phyloP scores from a whole-genome alignment of 2,329 filamentous ascomycete genomes.

The Colletotrichum salicis region DNA sequence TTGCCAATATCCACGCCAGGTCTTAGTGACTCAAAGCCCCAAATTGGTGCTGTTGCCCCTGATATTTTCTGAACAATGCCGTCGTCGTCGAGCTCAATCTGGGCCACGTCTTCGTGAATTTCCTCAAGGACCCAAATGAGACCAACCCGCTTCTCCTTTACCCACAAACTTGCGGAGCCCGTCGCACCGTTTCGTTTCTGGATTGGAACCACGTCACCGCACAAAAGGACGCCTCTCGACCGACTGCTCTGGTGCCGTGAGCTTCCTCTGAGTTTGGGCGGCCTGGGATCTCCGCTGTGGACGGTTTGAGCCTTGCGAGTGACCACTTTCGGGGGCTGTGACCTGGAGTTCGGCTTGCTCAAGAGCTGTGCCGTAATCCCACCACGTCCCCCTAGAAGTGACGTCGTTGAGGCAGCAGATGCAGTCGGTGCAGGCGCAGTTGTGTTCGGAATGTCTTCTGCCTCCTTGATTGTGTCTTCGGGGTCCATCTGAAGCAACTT shows the following conservation, averaged over 20 bases:
- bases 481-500: slow-evolving; percentile 77
- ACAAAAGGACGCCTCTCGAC: slow-evolving; percentile 89
- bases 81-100: slow-evolving; percentile 79
- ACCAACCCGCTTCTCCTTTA: slow-evolving; percentile 94
- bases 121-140: slow-evolving; percentile 98
- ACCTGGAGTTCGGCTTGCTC: slow-evolving; percentile 78
- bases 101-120: slow-evolving; percentile 92
- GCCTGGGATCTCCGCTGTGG: slow-evolving; percentile 65
- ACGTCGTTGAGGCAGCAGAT: slow-evolving; percentile 55
- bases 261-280: slow-evolving; percentile 63
- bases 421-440: slow-evolving; percentile 49
- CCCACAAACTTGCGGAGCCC: slow-evolving; percentile 95
- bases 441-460: slow-evolving; percentile 50
- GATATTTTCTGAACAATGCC: slow-evolving; percentile 76
- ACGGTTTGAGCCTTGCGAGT: slow-evolving; percentile 73
- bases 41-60: slow-evolving; percentile 87
- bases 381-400: slow-evolving; percentile 73
- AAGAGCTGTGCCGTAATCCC: slow-evolving; percentile 90
- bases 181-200: slow-evolving; percentile 93
- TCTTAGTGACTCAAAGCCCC: slow-evolving; percentile 76
- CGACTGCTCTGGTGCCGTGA: slow-evolving; percentile 77
- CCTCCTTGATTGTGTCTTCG: slow-evolving; percentile 47
- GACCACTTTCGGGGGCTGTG: slow-evolving; percentile 64
- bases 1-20: slow-evolving; percentile 79
- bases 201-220: slow-evolving; percentile 97